These are phyloP conservation scores for Phialophora macrospora DNA, from an alignment of 2,329 filamentous ascomycete species.

Conservation along the genomic window DNA sequence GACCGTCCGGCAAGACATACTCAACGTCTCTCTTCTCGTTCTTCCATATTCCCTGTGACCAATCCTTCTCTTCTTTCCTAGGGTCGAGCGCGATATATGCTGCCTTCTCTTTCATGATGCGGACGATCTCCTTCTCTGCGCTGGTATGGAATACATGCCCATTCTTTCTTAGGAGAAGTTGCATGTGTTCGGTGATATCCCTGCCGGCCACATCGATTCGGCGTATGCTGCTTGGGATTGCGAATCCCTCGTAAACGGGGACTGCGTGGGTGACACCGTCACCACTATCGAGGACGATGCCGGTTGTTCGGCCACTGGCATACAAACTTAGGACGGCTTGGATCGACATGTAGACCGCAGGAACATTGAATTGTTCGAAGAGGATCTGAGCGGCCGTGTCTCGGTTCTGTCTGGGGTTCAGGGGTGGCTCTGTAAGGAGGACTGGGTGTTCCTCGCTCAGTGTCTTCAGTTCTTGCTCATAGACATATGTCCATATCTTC, in stretches of 20 bases:
- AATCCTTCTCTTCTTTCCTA: conserved; percentile 94
- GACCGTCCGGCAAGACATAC: conserved; percentile 88
- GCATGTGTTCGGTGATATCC: conserved; percentile 94
- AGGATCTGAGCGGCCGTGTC: conserved; percentile 96
- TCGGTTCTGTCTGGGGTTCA: conserved; percentile 94
- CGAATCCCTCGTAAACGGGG: conserved; percentile 96
- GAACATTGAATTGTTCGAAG: conserved; percentile 98
- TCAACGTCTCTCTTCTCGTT: conserved; percentile 79
- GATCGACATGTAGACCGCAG: conserved; percentile 93
- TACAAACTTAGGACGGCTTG: conserved; percentile 96
- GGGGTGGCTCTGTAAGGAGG: conserved; percentile 89
- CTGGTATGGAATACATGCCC: conserved; percentile 96
- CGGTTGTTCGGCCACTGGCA: conserved; percentile 92
- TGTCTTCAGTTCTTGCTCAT: conserved; percentile 93
- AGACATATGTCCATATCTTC: conserved; percentile 98
- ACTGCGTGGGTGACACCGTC: conserved; percentile 97
- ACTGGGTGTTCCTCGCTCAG: conserved; percentile 99
- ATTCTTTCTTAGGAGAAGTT: conserved; percentile 85
- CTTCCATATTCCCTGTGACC: conserved; percentile 70
- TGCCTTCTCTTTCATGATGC: conserved; percentile 93
- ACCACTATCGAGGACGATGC: conserved; percentile 91
- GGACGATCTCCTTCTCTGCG: conserved; percentile 98
- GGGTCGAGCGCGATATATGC: conserved; percentile 91
- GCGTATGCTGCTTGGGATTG: conserved; percentile 92
- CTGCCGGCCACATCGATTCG: conserved; percentile 94